Evolutionary conservation across 1,284 basidiomycete genomes (phyloP).

Genomic region (Sparassis latifolia): DNA sequence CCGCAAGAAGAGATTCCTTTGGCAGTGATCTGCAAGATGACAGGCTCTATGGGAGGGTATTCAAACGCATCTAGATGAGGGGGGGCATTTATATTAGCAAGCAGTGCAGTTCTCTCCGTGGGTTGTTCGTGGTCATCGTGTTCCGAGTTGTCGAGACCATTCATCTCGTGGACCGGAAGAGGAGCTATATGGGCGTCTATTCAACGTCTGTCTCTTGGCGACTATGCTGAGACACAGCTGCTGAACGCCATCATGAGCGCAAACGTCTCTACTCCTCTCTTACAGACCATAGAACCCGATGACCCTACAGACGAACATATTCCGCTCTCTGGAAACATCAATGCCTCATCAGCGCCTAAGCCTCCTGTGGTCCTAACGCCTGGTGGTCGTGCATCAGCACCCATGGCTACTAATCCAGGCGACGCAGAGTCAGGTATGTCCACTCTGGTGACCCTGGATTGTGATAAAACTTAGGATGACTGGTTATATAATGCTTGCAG

Average conservation of each 20-base stretch:
- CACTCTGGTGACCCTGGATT: neutral
- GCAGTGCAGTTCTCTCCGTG: slow-evolving; percentile 18
- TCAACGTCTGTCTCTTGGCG: too few relatives aligned
- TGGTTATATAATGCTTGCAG: slow-evolving; percentile 27
- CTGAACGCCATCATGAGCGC: slow-evolving; percentile 38
- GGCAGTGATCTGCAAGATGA: slow-evolving; percentile 16
- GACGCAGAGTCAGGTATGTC: slow-evolving; percentile 68
- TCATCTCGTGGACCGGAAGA: slow-evolving; percentile 1
- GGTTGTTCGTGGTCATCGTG: slow-evolving; percentile 10
- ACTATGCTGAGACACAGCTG: too few relatives aligned
- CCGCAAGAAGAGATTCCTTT: slow-evolving; percentile 16
- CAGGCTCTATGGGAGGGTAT: slow-evolving; percentile 14
- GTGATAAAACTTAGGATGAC: too few relatives aligned
- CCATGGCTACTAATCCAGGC: slow-evolving; percentile 44
- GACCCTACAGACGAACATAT: slow-evolving; percentile 33
- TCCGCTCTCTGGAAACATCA: slow-evolving; percentile 31
- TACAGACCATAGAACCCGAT: slow-evolving; percentile 68
- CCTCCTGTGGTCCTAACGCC: slow-evolving; percentile 51
- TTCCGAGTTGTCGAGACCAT: slow-evolving; percentile 2
- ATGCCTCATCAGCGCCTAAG: slow-evolving; percentile 21
- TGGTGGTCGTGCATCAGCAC: slow-evolving; percentile 35
- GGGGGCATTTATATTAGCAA: slow-evolving; percentile 2
- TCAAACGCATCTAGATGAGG: neutral
- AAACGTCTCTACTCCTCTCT: slow-evolving; percentile 38
- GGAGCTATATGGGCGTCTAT: too few relatives aligned